Base-by-base conservation (phyloP, 768 basidiomycete genomes). In the Rhodotorula taiwanensis region DNA sequence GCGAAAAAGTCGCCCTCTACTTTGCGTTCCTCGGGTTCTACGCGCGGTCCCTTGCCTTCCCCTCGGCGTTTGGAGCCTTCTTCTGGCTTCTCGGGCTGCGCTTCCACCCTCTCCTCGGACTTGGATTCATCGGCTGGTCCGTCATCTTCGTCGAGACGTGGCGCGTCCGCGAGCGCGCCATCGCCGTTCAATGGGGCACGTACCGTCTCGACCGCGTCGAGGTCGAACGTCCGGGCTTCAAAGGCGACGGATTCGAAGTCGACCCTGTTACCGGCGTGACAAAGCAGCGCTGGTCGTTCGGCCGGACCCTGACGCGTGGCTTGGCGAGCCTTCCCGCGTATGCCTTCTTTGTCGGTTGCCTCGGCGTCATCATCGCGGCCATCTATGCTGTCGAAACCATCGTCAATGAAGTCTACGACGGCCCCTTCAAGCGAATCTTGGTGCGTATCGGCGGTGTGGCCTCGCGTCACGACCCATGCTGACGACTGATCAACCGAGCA, bases 91-190 rank as follows among this genome's bases (percentile, higher is more conserved):
- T 87, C 71, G 81, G 83, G 31, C 79, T 81, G 1, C 82, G 86
- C 0, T 97, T 91, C 76, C 86, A 86, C 14, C 81, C 86, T 16
- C 50, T 82, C 7, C 97, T 91, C 74, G 89, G 89, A 0, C 76
- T 81, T 56, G 76, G 88, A 27, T 77, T 94, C 51, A 82, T 84
- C n/a, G 58, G 91, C 5, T 99, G 93, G 88, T 85, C 87, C 0
- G 80, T 90, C 51, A 75, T 81, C 25, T 94, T 93, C 71, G 86
- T 93, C 64, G 92, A 97, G 75, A 86, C 84, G 79, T 99, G 94
- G 94, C 82, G 87, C 33, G 81, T 95, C 42, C 83, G 83, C 61
- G 89, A 98, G 76, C 83, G 86, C 23, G 83, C 85, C 44, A 78
- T 94, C n/a, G 83, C 89, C 3, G 81, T 91, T 51, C 80, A 84